A percentile compares a stretch with the other conserved stretches of the same genome.
These are phyloP conservation scores for Nakaseomyces nivariensis DNA, from an alignment of 1,139 yeast genomes.

Conservation along the genomic window DNA sequence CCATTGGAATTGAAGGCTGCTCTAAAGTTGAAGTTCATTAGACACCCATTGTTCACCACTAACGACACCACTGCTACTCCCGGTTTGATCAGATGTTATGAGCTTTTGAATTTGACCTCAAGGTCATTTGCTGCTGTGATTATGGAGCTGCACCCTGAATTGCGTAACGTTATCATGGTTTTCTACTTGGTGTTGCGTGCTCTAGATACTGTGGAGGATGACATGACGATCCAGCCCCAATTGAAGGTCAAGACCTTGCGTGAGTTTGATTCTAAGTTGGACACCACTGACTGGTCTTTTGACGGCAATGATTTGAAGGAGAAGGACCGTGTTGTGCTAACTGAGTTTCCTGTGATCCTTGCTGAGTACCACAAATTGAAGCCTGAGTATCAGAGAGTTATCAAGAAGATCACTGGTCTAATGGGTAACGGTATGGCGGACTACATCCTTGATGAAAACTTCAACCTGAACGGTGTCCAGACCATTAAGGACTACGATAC, in stretches of 20 bases:
- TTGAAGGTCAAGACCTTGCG: conserved; percentile 69
- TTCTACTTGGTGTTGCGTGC: conserved; percentile 85
- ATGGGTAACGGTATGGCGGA: conserved; percentile 99
- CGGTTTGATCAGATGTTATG: conserved; percentile 55
- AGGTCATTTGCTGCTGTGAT: conserved; percentile 92
- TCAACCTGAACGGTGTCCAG: conserved; percentile 67
- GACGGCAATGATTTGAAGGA: conserved; percentile 66
- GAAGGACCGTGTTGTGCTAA: conserved; percentile 69
- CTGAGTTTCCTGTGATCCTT: conserved; percentile 61
- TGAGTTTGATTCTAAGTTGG: conserved; percentile 52
- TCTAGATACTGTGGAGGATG: conserved; percentile 94
- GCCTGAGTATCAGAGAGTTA: conserved; percentile 68
- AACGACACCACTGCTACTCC: conserved; percentile 32
- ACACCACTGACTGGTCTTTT: conserved; percentile 68
- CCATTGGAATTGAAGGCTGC: conserved; percentile 68
- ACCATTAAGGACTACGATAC: conserved; percentile 76
- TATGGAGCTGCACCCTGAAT: conserved; percentile 80
- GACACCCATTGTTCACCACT: conserved; percentile 46
- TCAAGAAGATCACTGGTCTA: conserved; percentile 61
- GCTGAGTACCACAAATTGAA: conserved; percentile 63
- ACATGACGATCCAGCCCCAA: conserved; percentile 70
- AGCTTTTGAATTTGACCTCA: conserved; percentile 59
- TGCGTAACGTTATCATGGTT: conserved; percentile 69
- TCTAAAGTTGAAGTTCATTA: conserved; percentile 46
- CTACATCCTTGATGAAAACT: conserved; percentile 68